Evolutionary conservation across 345 rosid genomes (phyloP), one percentile per base, ranked within the genome.

Genomic region (Corymbia maculata): DNA sequence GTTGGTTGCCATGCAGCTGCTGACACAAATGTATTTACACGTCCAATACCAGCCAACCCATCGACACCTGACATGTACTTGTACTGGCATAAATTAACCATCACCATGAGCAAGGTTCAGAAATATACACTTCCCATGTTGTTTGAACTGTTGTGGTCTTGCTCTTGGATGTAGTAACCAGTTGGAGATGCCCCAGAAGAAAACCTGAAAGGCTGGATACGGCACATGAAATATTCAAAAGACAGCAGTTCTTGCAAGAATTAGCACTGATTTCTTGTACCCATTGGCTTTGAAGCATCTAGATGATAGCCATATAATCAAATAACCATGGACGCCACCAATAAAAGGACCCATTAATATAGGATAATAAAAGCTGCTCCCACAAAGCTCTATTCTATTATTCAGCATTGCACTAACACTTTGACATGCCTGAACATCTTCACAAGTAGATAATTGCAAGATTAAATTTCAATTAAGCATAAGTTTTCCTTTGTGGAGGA

Each of bases 21-120:
- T 52, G 98, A 96, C 86, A 95, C 96, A 91, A 93, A 96, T 87
- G 96, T 91, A 89, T 94, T 91, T 91, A 96, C 99, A 49, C 93
- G 95, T 89, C 99, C 99, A 90, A 90, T 95, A 88, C 98, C 99
- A 2, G 99, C 99, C 92, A 97, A 98, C 87, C 99, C 99, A 93
- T 97, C 99, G 87, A 92, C 93, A 89, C 98, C 96, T 94, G 87
- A 95, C 97, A 91, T 94, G 97, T 85, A 96, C 96, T 90, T 97
- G 90, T 22, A 95, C 99, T 85, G 98, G 97, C 93, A 96, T 93
- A 92, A 95, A 94, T 55, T 91, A 88, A 89, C 97, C 97, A 86
- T 94, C 96, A 17, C 94, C 94, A 91, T 94, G 98, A 91, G 96
- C 89, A 26, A 51, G 97, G 91, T 79, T 95, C 97, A 24, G 96